phyloP scores from a whole-genome alignment of 495 filamentous ascomycete species.

The Aspergillus ostianus region DNA sequence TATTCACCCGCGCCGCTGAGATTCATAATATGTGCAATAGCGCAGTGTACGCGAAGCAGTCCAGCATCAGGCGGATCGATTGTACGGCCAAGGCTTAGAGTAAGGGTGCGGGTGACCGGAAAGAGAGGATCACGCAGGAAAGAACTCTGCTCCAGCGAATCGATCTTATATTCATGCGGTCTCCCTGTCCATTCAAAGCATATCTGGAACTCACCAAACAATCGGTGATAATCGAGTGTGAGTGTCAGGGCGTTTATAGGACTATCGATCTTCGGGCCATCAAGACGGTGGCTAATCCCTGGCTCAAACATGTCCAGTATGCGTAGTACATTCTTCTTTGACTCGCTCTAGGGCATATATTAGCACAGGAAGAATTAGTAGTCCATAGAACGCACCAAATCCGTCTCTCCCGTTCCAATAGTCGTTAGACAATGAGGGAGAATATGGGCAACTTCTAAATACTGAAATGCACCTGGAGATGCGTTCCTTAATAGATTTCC shows the following conservation, averaged over 20 bases:
- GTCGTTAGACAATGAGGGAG: no score
- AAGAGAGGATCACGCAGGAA: slow-evolving; percentile 27
- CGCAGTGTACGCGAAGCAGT: slow-evolving; percentile 35
- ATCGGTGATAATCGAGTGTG: slow-evolving; percentile 19
- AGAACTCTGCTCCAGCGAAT: slow-evolving; percentile 18
- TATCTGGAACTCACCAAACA: slow-evolving; percentile 21
- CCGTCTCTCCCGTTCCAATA: no score
- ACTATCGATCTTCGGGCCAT: neutral
- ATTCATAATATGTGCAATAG: slow-evolving; percentile 33
- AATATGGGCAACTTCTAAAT: no score
- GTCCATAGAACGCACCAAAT: no score
- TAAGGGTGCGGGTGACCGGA: slow-evolving; percentile 26
- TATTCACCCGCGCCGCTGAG: slow-evolving; percentile 35
- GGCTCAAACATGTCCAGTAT: neutral
- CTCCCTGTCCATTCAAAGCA: slow-evolving; percentile 19
- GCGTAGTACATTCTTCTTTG: no score
- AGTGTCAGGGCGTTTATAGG: slow-evolving; percentile 18
- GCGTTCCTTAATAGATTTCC: slow-evolving; percentile 1
- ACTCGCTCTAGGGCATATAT: no score
- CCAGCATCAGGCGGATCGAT: slow-evolving; percentile 27
- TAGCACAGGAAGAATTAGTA: no score
- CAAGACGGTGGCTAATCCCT: neutral
- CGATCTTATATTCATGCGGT: slow-evolving; percentile 24
- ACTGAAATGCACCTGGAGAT: no score
- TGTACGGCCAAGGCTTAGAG: slow-evolving; percentile 23